Percentiles rank a stretch among this genome's conserved stretches.
Evolutionary conservation across 2,329 filamentous ascomycete genomes (phyloP).

Genomic region (Penicillium sumatraense): DNA sequence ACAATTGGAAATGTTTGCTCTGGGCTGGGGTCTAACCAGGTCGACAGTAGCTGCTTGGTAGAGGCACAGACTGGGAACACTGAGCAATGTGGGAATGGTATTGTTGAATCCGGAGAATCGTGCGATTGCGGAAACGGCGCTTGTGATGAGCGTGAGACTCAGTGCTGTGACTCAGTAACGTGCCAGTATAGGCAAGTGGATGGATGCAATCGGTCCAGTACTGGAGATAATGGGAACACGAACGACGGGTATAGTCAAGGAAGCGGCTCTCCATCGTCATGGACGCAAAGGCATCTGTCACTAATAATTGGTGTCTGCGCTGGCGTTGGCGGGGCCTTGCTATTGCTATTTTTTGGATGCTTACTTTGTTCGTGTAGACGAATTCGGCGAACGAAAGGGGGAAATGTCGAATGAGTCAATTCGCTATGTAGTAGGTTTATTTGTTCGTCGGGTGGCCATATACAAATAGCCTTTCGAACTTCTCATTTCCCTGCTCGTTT

Average conservation of each 20-base stretch:
- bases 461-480: too few species aligned
- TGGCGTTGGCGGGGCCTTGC: constrained; percentile 15
- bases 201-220: background rate
- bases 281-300: constrained; percentile 9
- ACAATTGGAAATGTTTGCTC: constrained; percentile 88
- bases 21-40: constrained; percentile 71
- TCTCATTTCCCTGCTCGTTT: too few species aligned
- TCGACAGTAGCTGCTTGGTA: constrained; percentile 72
- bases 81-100: constrained; percentile 87
- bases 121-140: constrained; percentile 82
- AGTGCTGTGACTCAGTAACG: constrained; percentile 25
- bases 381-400: background rate
- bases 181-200: constrained; percentile 16
- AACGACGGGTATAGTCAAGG: background rate
- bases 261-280: constrained; percentile 6
- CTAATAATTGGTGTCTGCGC: constrained; percentile 17
- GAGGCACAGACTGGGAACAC: constrained; percentile 70
- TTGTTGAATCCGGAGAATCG: constrained; percentile 85
- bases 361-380: constrained; percentile 6
- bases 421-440: too few species aligned
- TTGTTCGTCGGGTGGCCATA: too few species aligned
- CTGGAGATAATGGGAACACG: background rate
- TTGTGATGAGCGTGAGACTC: constrained; percentile 17
- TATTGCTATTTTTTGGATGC: constrained; percentile 10
- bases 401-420: too few species aligned